These are phyloP conservation scores for Aspergillus coremiiformis DNA, from an alignment of 495 filamentous ascomycete species.

Conservation along the genomic window DNA sequence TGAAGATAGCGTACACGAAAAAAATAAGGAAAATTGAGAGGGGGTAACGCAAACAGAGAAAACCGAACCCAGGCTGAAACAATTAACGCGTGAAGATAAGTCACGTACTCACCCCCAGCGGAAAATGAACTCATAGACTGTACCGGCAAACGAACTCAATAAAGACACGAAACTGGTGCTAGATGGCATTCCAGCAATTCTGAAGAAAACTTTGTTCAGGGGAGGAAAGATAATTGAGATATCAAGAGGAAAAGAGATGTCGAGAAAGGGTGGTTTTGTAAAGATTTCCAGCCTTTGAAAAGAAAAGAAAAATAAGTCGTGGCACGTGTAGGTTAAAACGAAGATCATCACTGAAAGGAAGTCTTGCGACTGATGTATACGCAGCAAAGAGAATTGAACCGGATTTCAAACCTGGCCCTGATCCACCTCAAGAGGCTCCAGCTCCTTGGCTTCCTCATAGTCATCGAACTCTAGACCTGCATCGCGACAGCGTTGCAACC, in stretches of 20 bases:
- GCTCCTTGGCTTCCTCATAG: conserved; percentile 38
- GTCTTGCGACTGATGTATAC: not conserved
- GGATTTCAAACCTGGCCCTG: conserved; percentile 21
- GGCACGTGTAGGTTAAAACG: conserved; percentile 18
- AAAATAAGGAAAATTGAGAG: conserved; percentile 1
- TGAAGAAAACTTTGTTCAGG: conserved; percentile 2
- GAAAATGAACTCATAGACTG: not conserved
- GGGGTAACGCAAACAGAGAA: conserved; percentile 1
- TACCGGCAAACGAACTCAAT: not conserved
- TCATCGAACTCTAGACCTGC: conserved; percentile 58
- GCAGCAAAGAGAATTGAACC: conserved; percentile 1
- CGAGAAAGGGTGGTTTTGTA: not conserved
- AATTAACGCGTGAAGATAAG: not conserved
- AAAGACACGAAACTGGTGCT: not conserved
- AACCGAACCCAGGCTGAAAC: conserved; percentile 10
- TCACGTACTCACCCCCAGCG: not conserved
- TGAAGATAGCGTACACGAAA: conserved; percentile 27
- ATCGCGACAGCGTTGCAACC: conserved; percentile 73
- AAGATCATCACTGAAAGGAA: conserved; percentile 6
- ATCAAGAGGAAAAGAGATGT: not conserved
- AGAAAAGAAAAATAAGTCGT: conserved; percentile 20
- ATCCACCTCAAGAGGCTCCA: conserved; percentile 35
- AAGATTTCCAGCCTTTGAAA: conserved; percentile 5
- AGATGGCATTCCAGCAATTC: not conserved
- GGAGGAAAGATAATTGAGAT: not conserved